Evolutionary conservation across 192 early-diverging fungal genomes (phyloP), one percentile per base, ranked within the genome.

Genomic region (Rhizophagus sp.): DNA sequence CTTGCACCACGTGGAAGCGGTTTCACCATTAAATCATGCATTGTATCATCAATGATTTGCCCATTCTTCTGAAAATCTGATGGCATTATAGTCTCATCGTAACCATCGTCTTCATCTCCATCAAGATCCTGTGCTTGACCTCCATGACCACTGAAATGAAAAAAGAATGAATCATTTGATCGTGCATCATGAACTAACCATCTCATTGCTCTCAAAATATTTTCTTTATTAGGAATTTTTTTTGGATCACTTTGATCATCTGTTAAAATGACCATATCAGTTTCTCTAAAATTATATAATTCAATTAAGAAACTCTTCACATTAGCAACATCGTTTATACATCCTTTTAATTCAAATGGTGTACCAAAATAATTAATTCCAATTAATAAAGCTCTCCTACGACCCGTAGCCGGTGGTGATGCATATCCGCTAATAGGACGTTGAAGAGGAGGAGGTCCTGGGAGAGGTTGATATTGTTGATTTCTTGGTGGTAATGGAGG

Each of bases 331-430:
- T 96, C 94, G 79, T 95, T 95, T 85, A 95, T 92, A 83, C 94
- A 96, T 10, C 94, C 88, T 74, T 79, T 84, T 47, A 95, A 90
- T 80, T 90, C 84, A 72, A 87, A 86, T 75, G 84, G 83, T 65
- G 89, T 85, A 33, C 88, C 87, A 66, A 88, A 85, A 85, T 98
- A 98, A 82, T 98, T 98, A 85, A 97, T 96, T 27, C 97, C 97
- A 77, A 98, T 92, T 57, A 98, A 88, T 27, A 98, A 85, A 11
- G 96, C 96, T 24, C 91, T 89, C 84, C 94, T 93, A 64, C 92
- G 88, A 24, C 94, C 94, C 33, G 80, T 80, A 83, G 80, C 80
- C 80, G 34, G 4, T 3, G 65, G 80, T 22, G 82, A 79, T 12
- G 78, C 74, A 41, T 80, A 73, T 52, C 78, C 81, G 50, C 52